phyloP scores from a whole-genome alignment of 805 yeast genomes.

The Candida ipomoeae region DNA sequence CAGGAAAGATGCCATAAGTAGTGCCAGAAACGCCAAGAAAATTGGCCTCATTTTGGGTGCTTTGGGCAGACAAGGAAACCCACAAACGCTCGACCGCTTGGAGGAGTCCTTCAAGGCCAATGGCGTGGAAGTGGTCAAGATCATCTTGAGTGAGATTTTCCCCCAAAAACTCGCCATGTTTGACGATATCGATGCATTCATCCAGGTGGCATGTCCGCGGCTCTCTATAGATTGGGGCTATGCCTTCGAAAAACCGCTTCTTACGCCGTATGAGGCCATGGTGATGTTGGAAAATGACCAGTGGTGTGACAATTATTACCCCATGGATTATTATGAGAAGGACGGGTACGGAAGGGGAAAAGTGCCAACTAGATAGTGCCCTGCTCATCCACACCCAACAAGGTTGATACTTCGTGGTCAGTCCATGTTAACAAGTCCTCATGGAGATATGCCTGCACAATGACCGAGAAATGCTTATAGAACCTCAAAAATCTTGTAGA shows the following conservation, averaged over 20 bases:
- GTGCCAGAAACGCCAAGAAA: slow-evolving; percentile 56
- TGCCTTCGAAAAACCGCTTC: slow-evolving; percentile 85
- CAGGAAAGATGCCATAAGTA: slow-evolving; percentile 66
- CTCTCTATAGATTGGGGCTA: slow-evolving; percentile 98
- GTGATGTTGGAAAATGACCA: slow-evolving; percentile 74
- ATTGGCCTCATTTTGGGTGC: slow-evolving; percentile 90
- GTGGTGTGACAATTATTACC: slow-evolving; percentile 67
- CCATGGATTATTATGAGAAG: slow-evolving; percentile 91
- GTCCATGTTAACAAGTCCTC: slow-evolving; percentile 46
- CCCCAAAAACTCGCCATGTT: slow-evolving; percentile 90
- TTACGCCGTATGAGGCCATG: slow-evolving; percentile 96
- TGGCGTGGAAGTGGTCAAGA: slow-evolving; percentile 71
- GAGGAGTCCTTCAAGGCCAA: slow-evolving; percentile 48
- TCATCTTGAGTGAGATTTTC: slow-evolving; percentile 86
- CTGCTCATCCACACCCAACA: slow-evolving; percentile 57
- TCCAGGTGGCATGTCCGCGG: slow-evolving; percentile 97
- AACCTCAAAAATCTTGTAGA: slow-evolving; percentile 48
- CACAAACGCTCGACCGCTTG: slow-evolving; percentile 65
- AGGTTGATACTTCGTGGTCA: slow-evolving; percentile 57
- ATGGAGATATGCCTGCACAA: slow-evolving; percentile 35
- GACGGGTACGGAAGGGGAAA: slow-evolving; percentile 92
- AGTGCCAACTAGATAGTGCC: slow-evolving; percentile 39
- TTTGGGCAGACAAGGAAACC: slow-evolving; percentile 91
- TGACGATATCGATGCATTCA: slow-evolving; percentile 89
- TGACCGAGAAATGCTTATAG: slow-evolving; percentile 36